Percentiles rank a stretch among this genome's conserved stretches.
Conservation (phyloP, 2,329 filamentous ascomycete genomes). For the Sphaerulina populicola region DNA sequence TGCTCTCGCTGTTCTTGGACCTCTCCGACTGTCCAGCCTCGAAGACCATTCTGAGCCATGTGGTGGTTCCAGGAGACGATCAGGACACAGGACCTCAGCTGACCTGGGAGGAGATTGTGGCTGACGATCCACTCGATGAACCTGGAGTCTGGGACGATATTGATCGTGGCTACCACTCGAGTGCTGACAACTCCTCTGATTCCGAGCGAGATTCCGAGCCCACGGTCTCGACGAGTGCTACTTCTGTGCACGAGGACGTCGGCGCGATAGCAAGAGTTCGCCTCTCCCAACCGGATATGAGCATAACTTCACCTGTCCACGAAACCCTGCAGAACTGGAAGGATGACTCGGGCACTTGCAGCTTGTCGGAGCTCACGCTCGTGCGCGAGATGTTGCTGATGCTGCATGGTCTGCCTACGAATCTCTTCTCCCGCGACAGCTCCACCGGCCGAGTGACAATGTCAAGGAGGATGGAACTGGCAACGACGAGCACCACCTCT, state of each 20-base stretch:
- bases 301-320: conserved; percentile 35
- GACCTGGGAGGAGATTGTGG: conserved; percentile 71
- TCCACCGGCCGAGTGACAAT: conserved; percentile 21
- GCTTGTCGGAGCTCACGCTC: conserved; percentile 61
- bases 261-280: conserved; percentile 30
- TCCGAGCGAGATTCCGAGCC: conserved; percentile 28
- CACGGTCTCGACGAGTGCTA: conserved; percentile 29
- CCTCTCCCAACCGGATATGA: conserved; percentile 28
- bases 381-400: conserved; percentile 76
- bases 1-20: conserved; percentile 67
- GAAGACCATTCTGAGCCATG: conserved; percentile 56
- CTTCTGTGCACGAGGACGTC: conserved; percentile 35
- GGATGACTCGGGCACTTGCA: neutral
- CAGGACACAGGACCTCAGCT: conserved; percentile 36
- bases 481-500: conserved; percentile 18
- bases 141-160: conserved; percentile 62
- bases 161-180: conserved; percentile 57
- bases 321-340: conserved; percentile 13
- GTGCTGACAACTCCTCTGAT: conserved; percentile 48
- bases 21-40: conserved; percentile 72
- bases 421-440: conserved; percentile 50
- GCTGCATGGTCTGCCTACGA: conserved; percentile 69
- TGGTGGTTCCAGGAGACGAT: conserved; percentile 38
- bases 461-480: conserved; percentile 5
- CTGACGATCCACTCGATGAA: conserved; percentile 65